Evolutionary conservation across 1,139 yeast genomes (phyloP).

Genomic region (Hansenula lynferdii): DNA sequence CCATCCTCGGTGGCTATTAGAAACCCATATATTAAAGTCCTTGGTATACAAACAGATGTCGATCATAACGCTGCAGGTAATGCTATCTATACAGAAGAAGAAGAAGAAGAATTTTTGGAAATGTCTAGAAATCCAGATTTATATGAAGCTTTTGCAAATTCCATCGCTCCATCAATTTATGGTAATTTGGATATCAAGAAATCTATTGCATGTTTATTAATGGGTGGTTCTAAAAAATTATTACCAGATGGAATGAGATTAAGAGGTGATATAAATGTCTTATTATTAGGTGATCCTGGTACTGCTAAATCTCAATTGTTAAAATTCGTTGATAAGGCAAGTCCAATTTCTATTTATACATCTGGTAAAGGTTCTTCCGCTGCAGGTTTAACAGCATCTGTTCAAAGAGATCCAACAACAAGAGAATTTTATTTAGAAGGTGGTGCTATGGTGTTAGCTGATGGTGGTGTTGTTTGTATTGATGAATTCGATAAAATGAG

Average conservation of each 20-base stretch:
- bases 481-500: slow-evolving; percentile 99
- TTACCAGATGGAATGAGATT: slow-evolving; percentile 95
- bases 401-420: slow-evolving; percentile 84
- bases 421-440: slow-evolving; percentile 96
- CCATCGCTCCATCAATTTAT: slow-evolving; percentile 95
- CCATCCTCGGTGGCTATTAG: slow-evolving; percentile 78
- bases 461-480: slow-evolving; percentile 98
- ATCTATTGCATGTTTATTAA: slow-evolving; percentile 84
- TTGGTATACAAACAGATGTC: slow-evolving; percentile 82
- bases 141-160: slow-evolving; percentile 77
- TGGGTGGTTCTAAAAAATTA: slow-evolving; percentile 92
- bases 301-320: slow-evolving; percentile 95
- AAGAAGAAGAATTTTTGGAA: slow-evolving; percentile 84
- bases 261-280: slow-evolving; percentile 94
- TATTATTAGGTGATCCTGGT: slow-evolving; percentile 96
- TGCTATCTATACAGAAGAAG: slow-evolving; percentile 78
- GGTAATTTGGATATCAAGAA: slow-evolving; percentile 92
- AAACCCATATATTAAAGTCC: slow-evolving; percentile 82
- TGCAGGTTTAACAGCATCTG: slow-evolving; percentile 98
- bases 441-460: slow-evolving; percentile 99
- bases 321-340: slow-evolving; percentile 90
- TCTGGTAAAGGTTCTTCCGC: slow-evolving; percentile 99
- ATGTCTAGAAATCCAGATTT: slow-evolving; percentile 80
- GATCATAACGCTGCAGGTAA: slow-evolving; percentile 66
- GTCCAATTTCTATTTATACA: slow-evolving; percentile 94